Evolutionary conservation across 2,329 filamentous ascomycete species (phyloP).

Genomic region (Fusarium abutilonis): DNA sequence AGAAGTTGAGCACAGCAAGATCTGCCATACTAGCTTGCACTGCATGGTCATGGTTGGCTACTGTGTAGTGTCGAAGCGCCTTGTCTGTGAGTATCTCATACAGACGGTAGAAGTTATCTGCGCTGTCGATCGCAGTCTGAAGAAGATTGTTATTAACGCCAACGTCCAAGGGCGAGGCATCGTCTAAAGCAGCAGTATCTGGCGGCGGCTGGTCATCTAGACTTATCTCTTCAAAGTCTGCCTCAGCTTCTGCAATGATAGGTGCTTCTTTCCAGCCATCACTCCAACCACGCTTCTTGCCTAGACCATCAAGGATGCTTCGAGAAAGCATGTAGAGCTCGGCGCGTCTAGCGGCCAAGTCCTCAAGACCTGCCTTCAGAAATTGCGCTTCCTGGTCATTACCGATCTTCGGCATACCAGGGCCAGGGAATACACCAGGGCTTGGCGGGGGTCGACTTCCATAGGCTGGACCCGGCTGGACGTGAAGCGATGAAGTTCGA

Average conservation of each 20-base stretch:
- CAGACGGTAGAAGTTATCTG: conserved; percentile 71
- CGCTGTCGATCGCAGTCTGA: conserved; percentile 67
- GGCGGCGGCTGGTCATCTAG: conserved; percentile 56
- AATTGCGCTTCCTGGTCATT: conserved; percentile 59
- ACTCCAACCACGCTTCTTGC: conserved; percentile 76
- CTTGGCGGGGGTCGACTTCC: conserved; percentile 55
- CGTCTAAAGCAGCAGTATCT: conserved; percentile 20
- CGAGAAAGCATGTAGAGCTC: conserved; percentile 84
- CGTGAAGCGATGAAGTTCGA: conserved; percentile 68
- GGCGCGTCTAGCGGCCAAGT: conserved; percentile 82
- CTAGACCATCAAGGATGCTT: conserved; percentile 79
- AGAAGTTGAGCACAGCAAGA: conserved; percentile 84
- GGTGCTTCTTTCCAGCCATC: conserved; percentile 76
- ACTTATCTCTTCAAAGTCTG: conserved; percentile 67
- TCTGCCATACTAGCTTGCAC: conserved; percentile 83
- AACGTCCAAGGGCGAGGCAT: conserved; percentile 44
- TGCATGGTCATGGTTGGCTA: conserved; percentile 81
- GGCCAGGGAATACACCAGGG: conserved; percentile 63
- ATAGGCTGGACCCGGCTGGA: conserved; percentile 52
- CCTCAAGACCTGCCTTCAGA: conserved; percentile 75
- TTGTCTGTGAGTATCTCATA: conserved; percentile 85
- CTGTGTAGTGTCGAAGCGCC: conserved; percentile 82
- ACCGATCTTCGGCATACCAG: conserved; percentile 54
- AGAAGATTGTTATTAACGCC: conserved; percentile 62
- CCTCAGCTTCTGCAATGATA: conserved; percentile 56